phyloP scores from a whole-genome alignment of 805 yeast species.

The Candida ulmi region DNA sequence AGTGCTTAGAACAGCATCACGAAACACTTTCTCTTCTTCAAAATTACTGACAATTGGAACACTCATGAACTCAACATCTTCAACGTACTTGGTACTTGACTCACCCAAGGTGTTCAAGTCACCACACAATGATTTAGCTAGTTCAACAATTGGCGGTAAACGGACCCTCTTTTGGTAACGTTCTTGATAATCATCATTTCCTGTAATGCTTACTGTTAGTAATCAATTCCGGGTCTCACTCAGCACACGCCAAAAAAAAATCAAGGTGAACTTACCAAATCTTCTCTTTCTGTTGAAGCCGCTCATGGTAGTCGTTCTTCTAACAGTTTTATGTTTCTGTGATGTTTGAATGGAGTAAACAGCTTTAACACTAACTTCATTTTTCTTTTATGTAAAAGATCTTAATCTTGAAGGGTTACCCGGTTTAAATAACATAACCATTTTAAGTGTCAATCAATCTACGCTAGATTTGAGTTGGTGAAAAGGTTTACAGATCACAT shows the following conservation, averaged over 20 bases:
- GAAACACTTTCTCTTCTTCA: constrained; percentile 54
- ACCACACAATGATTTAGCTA: constrained; percentile 42
- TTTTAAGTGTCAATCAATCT: too few relatives aligned
- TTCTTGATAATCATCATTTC: constrained; percentile 19
- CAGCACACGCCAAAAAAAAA: too few relatives aligned
- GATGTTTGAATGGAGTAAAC: too few relatives aligned
- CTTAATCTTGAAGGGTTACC: too few relatives aligned
- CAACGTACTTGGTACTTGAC: constrained; percentile 40
- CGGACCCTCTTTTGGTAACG: constrained; percentile 21
- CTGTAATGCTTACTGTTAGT: constrained; percentile 7
- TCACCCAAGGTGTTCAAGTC: constrained; percentile 61
- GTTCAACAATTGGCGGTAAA: constrained; percentile 40
- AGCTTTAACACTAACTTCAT: neutral
- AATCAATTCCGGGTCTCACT: neutral
- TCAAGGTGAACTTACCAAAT: constrained; percentile 15
- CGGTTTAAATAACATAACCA: too few relatives aligned
- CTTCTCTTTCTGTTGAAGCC: constrained; percentile 23
- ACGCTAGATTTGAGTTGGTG: too few relatives aligned
- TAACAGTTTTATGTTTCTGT: too few relatives aligned
- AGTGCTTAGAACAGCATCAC: constrained; percentile 55
- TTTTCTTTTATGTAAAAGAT: neutral
- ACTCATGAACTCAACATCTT: constrained; percentile 60
- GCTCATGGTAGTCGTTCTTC: neutral
- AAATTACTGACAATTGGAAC: constrained; percentile 62
- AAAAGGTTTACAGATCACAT: too few relatives aligned